Conservation (phyloP, 345 rosid species). For the Durio zibethinus region DNA sequence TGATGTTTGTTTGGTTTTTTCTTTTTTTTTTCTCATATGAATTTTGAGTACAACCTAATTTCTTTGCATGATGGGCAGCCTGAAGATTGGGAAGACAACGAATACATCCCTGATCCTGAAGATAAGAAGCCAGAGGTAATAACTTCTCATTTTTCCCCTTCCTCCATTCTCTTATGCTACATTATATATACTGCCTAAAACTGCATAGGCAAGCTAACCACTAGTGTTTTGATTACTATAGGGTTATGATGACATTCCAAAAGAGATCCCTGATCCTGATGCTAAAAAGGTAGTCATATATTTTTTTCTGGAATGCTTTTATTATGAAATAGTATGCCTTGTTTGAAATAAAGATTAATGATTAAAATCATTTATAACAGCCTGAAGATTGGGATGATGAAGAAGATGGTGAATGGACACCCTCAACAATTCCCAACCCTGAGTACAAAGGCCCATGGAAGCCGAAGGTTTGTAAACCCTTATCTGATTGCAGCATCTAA, state of each 20-base stretch:
- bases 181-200: neutral
- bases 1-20: neutral
- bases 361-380: constrained; percentile 33
- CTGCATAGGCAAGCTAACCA: neutral
- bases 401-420: constrained; percentile 99
- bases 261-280: constrained; percentile 83
- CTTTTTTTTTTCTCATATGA: neutral
- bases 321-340: neutral
- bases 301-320: neutral
- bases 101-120: constrained; percentile 88
- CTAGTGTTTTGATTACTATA: constrained; percentile 11
- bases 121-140: constrained; percentile 89
- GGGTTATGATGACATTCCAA: constrained; percentile 95
- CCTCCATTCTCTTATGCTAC: neutral
- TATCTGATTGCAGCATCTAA: constrained; percentile 1
- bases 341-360: neutral
- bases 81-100: constrained; percentile 97
- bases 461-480: constrained; percentile 60
- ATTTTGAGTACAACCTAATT: neutral
- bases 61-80: constrained; percentile 50
- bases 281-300: constrained; percentile 67
- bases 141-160: neutral
- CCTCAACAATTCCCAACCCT: constrained; percentile 94
- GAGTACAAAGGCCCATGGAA: constrained; percentile 96
- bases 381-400: constrained; percentile 99